Base-by-base conservation (phyloP, 768 basidiomycete genomes). In the Podaxis pistillaris region DNA sequence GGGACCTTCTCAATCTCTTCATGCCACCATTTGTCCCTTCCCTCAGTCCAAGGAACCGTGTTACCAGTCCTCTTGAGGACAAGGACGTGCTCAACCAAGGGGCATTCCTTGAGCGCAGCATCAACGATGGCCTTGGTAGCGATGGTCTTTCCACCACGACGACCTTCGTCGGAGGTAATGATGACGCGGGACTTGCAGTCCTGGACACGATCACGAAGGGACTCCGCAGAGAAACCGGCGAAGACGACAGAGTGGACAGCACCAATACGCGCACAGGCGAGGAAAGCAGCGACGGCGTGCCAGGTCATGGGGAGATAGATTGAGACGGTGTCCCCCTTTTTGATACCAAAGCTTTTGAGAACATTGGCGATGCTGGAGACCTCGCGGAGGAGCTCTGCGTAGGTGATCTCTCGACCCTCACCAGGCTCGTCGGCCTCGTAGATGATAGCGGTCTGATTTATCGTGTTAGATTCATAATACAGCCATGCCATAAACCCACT, bases 201-300 rank as follows among this genome's bases (percentile, higher is more conserved):
- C 50, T 87, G 83, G 19, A 95, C 84, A 57, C 96, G 89, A 76
- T 98, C 96, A 41, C 96, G 87, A 52, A 99, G 87, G 2, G 91
- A 89, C 76, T 99, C 96, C 8, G 96, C 87, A 7, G 90, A 93
- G 81, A 99, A 99, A 5, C 96, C 96, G 52, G 96, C 96, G 66
- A 99, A 99, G 62, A 99, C 89, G 70, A 97, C 96, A 7, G 94
- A 96, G 78, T 99, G 96, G 52, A 98, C 81, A 24, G 96, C 96
- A 24, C 96, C 96, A 68, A 99, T 92, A 66, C 96, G 90, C 3
- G 96, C 96, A 73, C 96, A 98, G 5, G 96, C 96, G 62, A 99
- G 89, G 88, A 99, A 94, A 47, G 96, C 93, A 51, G 93, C 95
- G 55, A 91, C 93, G 19, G 96, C 88, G 67, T 98, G 94, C 93